Percentiles rank a stretch among this genome's conserved stretches.
phyloP scores from a whole-genome alignment of 768 basidiomycete species.

The Lentinula aciculospora region DNA sequence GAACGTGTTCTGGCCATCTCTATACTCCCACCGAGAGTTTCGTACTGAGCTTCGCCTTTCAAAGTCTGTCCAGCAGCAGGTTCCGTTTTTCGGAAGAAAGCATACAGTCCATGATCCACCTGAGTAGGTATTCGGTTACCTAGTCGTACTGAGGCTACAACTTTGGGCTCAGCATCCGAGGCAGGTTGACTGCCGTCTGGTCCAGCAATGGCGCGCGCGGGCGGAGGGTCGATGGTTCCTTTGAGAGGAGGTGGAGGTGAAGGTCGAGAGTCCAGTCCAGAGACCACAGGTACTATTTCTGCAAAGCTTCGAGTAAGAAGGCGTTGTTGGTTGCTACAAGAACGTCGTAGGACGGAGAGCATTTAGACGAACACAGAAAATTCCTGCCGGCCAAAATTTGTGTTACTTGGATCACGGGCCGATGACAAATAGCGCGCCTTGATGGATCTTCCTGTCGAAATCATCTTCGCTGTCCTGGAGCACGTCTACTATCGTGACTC shows the following conservation, averaged over 20 bases:
- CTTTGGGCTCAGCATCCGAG: not conserved
- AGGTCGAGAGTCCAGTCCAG: not conserved
- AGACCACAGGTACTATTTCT: not conserved
- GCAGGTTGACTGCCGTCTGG: not conserved
- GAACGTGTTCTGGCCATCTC: constrained; percentile 3
- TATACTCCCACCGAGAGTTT: constrained; percentile 4
- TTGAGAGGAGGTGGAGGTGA: not conserved
- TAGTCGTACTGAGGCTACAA: not conserved
- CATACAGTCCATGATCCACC: constrained; percentile 9
- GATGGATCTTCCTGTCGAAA: not conserved
- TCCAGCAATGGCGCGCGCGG: not conserved
- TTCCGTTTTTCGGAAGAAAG: constrained; percentile 7
- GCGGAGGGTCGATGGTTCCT: not conserved
- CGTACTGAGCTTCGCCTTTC: constrained; percentile 7
- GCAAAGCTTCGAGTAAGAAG: not conserved
- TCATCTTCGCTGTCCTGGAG: not conserved
- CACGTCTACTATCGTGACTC: not conserved
- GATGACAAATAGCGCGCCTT: not conserved
- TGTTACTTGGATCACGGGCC: not conserved
- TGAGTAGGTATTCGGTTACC: constrained; percentile 4
- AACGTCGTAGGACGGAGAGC: constrained; percentile 4
- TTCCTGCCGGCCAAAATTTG: not conserved
- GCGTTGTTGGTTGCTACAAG: not conserved
- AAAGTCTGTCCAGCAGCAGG: not conserved
- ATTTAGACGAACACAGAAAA: not conserved